A percentile compares a stretch with the other conserved stretches of the same genome.
phyloP scores from a whole-genome alignment of 768 basidiomycete species.

The Trametes cingulata region DNA sequence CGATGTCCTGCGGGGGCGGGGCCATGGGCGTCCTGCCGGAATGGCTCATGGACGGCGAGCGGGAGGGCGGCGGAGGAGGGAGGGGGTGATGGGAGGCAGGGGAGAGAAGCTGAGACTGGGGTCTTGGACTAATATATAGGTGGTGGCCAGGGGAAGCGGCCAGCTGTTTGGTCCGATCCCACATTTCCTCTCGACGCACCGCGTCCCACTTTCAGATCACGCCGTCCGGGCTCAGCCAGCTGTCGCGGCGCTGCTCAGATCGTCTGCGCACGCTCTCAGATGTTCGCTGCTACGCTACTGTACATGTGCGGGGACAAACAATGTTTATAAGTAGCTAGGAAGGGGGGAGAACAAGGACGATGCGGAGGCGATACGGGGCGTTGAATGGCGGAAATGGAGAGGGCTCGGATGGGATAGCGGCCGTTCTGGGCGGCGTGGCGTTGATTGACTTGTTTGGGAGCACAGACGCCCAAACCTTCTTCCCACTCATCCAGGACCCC shows the following conservation, averaged over 20 bases:
- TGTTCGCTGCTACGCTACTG: background rate
- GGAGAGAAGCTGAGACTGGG: slow-evolving; percentile 14
- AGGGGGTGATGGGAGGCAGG: slow-evolving; percentile 22
- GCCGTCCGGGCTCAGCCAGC: background rate
- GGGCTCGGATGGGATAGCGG: slow-evolving; percentile 12
- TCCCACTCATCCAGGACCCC: slow-evolving; percentile 31
- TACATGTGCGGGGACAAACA: background rate
- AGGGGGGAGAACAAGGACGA: background rate
- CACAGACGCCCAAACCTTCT: slow-evolving; percentile 29
- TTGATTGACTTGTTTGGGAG: slow-evolving; percentile 32
- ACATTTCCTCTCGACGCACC: slow-evolving; percentile 23
- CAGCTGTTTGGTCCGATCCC: slow-evolving; percentile 31
- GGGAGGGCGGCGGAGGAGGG: slow-evolving; percentile 18
- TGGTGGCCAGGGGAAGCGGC: slow-evolving; percentile 27
- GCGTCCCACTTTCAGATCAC: slow-evolving; percentile 12
- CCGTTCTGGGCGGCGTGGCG: slow-evolving; percentile 30
- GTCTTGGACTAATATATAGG: slow-evolving; percentile 22
- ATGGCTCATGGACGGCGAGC: slow-evolving; percentile 20
- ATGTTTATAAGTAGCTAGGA: background rate
- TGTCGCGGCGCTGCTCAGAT: background rate
- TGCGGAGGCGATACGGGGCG: slow-evolving; percentile 19
- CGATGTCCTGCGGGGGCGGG: slow-evolving; percentile 42
- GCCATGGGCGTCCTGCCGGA: slow-evolving; percentile 35
- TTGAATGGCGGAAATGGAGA: slow-evolving; percentile 22
- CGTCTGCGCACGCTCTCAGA: background rate